Evolutionary conservation across 2,329 filamentous ascomycete species (phyloP).

Genomic region (Aspergillus persii): DNA sequence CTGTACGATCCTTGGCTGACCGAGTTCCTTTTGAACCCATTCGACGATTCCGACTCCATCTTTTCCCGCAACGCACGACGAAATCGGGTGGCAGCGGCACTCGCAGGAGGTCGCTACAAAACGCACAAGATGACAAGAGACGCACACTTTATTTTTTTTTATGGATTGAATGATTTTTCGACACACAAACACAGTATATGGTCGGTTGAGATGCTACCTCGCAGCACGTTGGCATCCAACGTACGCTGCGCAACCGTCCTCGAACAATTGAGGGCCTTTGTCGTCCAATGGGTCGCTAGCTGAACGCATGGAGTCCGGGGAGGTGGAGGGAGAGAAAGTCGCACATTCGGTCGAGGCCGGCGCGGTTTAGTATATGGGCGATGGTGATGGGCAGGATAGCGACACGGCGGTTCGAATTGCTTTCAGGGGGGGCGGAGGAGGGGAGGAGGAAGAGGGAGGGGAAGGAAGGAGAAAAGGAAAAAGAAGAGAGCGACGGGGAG

Average conservation of each 20-base stretch:
- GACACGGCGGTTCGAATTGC: slow-evolving; percentile 21
- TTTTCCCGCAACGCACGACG: slow-evolving; percentile 24
- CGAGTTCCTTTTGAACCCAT: slow-evolving; percentile 42
- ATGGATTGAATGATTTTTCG: not conserved
- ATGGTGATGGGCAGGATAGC: slow-evolving; percentile 14
- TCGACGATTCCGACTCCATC: slow-evolving; percentile 44
- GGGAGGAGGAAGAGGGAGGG: slow-evolving; percentile 10
- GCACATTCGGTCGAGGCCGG: slow-evolving; percentile 37
- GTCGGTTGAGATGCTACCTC: slow-evolving; percentile 22
- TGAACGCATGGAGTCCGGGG: slow-evolving; percentile 40
- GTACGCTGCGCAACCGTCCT: slow-evolving; percentile 30
- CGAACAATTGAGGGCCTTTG: slow-evolving; percentile 33
- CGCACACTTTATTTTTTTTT: slow-evolving; percentile 7
- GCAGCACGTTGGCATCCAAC: slow-evolving; percentile 23
- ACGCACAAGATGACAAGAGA: slow-evolving; percentile 23
- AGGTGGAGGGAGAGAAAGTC: slow-evolving; percentile 27
- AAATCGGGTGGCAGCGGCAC: slow-evolving; percentile 20
- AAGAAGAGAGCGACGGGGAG: slow-evolving; percentile 4
- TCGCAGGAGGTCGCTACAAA: slow-evolving; percentile 26
- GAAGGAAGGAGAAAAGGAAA: slow-evolving; percentile 9
- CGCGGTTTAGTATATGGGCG: slow-evolving; percentile 14
- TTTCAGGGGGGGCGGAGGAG: slow-evolving; percentile 14
- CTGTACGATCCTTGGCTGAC: slow-evolving; percentile 38
- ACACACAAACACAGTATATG: slow-evolving; percentile 19
- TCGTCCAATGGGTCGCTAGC: slow-evolving; percentile 32